Evolutionary conservation across 257 asterid species (phyloP), one percentile per base, ranked within the genome.

Genomic region (Lycium ferocissimum): DNA sequence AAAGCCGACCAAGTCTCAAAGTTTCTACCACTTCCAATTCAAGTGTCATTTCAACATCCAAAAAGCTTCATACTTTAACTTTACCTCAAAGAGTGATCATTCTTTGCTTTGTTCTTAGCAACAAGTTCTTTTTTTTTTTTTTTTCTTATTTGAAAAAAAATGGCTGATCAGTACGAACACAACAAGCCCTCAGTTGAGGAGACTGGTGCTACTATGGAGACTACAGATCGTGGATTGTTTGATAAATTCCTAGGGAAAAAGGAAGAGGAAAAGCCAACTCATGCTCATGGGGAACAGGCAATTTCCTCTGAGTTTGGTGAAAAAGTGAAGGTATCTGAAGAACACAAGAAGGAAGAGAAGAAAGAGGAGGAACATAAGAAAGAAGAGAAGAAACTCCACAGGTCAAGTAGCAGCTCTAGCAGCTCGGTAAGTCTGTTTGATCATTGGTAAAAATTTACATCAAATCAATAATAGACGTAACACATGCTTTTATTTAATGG

Each of bases 371-470:
- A 75, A 12, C 70, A 84, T 38, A 89, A 83, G 59, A 85, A 80
- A 43, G 92, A 88, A 69, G 94, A 91, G 82, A 89, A 90, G 62
- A 96, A 94, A 86, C 93, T 93, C 3, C 89, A 88, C 51, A 87
- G 94, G 20, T 88, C 91, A 40, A 57, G 6, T 84, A 79, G 80
- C 86, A 90, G 94, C 88, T 89, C 95, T 45, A 93, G 97, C 91
- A 94, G 99, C 85, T 92, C 94, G 17, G 99, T 96, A 94, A 91
- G 97, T 92, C 43, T 76, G 7, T 51, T 76, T 14, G 14, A 22
- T 49, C 22, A 8, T 3, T 3, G 0, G 1, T 45, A n/a, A n/a
- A 72, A 4, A 0, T 11, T 73, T 47, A 47, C 7, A 0, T 47
- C 40, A 47, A 20, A 73, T 73, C 59, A 73, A 73, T 40, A 73